These are phyloP conservation scores for Pythium oligandrum DNA, from an alignment of 352 stramenopile genomes.

Conservation along the genomic window DNA sequence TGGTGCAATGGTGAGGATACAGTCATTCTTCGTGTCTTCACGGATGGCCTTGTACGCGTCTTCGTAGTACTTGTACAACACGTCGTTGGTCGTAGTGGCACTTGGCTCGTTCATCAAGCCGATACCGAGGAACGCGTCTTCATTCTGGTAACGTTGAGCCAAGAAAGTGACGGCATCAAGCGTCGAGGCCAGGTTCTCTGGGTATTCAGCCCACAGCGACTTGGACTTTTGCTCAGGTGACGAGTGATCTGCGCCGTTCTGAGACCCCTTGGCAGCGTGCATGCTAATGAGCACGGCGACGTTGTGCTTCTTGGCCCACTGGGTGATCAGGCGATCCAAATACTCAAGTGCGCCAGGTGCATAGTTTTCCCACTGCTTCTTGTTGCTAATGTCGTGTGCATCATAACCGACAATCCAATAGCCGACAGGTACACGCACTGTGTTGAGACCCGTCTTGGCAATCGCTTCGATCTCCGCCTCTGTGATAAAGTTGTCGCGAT, in stretches of 20 bases:
- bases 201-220: slow-evolving; percentile 39
- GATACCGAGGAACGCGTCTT: slow-evolving; percentile 70
- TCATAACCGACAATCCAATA: slow-evolving; percentile 80
- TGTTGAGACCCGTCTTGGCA: slow-evolving; percentile 61
- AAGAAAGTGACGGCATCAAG: slow-evolving; percentile 41
- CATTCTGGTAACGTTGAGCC: slow-evolving; percentile 57
- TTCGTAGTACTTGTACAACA: slow-evolving; percentile 76
- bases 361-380: slow-evolving; percentile 43
- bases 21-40: slow-evolving; percentile 41
- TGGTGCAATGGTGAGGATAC: slow-evolving; percentile 51
- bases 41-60: slow-evolving; percentile 60
- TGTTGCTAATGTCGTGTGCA: slow-evolving; percentile 37
- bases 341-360: slow-evolving; percentile 41
- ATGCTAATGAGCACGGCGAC: slow-evolving; percentile 50
- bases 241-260: slow-evolving; percentile 74
- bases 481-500: slow-evolving; percentile 65
- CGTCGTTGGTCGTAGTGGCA: slow-evolving; percentile 34
- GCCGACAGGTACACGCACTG: slow-evolving; percentile 70
- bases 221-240: slow-evolving; percentile 37
- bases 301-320: slow-evolving; percentile 40
- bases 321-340: slow-evolving; percentile 30
- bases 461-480: slow-evolving; percentile 64
- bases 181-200: slow-evolving; percentile 61
- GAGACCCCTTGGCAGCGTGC: slow-evolving; percentile 63
- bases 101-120: slow-evolving; percentile 73